These are phyloP conservation scores for Adansonia digitata DNA, from an alignment of 345 rosid species.

Conservation along the genomic window DNA sequence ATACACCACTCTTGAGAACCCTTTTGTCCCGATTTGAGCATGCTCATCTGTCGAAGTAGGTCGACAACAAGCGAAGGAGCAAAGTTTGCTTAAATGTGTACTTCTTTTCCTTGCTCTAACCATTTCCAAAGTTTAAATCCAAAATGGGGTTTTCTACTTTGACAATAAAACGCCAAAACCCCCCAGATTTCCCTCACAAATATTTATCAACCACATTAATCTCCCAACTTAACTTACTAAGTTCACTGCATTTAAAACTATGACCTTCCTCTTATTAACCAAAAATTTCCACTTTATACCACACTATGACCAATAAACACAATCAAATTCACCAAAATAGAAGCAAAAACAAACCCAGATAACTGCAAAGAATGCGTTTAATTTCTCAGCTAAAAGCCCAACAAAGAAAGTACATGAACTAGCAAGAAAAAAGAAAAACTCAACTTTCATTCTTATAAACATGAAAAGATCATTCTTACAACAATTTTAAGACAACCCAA, in stretches of 20 bases:
- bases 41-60: conserved; percentile 36
- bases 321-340: conserved; percentile 4
- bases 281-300: neutral
- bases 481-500: neutral
- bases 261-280: neutral
- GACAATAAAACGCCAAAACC: neutral
- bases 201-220: conserved; percentile 14
- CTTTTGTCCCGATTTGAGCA: conserved; percentile 56
- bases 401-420: neutral
- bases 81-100: conserved; percentile 48
- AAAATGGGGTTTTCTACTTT: conserved; percentile 5
- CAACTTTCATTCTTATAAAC: conserved; percentile 1
- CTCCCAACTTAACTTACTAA: neutral
- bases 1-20: conserved; percentile 75
- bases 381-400: conserved; percentile 7
- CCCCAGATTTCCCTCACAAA: conserved; percentile 7
- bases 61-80: conserved; percentile 55
- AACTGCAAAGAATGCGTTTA: conserved; percentile 5
- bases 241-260: neutral
- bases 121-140: conserved; percentile 25
- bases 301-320: neutral
- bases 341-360: neutral
- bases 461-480: neutral
- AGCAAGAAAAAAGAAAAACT: neutral
- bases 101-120: conserved; percentile 31